Percentiles rank a stretch among this genome's conserved stretches.
These are phyloP conservation scores for Didymella keratinophila DNA, from an alignment of 2,329 filamentous ascomycete species.

Conservation along the genomic window DNA sequence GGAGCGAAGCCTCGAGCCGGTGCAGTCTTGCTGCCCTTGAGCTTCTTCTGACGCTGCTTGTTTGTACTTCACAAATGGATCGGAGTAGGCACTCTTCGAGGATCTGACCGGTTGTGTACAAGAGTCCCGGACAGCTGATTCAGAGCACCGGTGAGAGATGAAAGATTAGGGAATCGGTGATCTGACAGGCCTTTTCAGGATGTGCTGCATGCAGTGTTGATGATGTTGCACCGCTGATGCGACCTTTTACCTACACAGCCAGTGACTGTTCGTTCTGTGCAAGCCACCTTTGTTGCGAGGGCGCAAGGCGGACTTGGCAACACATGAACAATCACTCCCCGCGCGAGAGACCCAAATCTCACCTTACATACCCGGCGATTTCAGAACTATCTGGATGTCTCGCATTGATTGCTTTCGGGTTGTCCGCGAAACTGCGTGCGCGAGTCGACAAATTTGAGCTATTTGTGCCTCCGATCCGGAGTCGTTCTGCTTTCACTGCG, in stretches of 20 bases:
- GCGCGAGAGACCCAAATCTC: background rate
- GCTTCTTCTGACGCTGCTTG: background rate
- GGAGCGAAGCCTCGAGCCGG: background rate
- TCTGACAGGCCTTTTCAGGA: background rate
- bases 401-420: background rate
- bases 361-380: background rate
- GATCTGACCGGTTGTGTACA: background rate
- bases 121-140: background rate
- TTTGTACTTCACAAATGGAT: background rate
- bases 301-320: conserved; percentile 2
- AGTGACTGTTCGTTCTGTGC: background rate
- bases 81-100: background rate
- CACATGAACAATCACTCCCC: background rate
- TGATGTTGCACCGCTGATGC: conserved; percentile 9
- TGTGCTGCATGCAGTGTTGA: background rate
- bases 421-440: background rate
- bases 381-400: background rate
- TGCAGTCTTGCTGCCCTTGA: conserved; percentile 2
- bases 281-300: conserved; percentile 4
- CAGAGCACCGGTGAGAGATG: background rate
- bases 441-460: background rate
- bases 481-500: background rate
- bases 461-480: background rate
- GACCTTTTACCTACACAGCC: background rate
- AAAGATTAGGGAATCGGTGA: background rate